Conservation (phyloP, 805 yeast genomes). For the Candida ulmi region DNA sequence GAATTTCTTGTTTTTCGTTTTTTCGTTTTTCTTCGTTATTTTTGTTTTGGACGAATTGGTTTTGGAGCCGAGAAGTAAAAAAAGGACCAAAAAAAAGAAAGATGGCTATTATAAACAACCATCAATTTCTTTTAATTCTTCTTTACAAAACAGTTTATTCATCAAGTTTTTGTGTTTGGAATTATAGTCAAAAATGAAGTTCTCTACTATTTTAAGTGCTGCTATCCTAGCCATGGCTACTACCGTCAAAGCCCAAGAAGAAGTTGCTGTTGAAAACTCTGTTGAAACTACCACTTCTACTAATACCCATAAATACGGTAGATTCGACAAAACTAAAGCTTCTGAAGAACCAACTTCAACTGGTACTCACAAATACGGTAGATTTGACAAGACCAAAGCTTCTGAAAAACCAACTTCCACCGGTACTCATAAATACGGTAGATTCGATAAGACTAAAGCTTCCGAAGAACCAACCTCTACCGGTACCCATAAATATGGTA, state of each 20-base stretch:
- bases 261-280: constrained; percentile 12
- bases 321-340: constrained; percentile 42
- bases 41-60: too few species aligned
- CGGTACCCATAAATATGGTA: constrained; percentile 55
- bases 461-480: constrained; percentile 29
- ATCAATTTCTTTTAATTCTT: not conserved
- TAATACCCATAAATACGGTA: constrained; percentile 54
- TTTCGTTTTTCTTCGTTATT: too few species aligned
- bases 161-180: not conserved
- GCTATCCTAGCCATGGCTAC: constrained; percentile 18
- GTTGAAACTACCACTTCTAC: constrained; percentile 24
- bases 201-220: constrained; percentile 15
- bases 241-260: constrained; percentile 17
- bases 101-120: too few species aligned
- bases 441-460: constrained; percentile 40
- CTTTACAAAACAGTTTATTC: too few species aligned
- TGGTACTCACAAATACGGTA: constrained; percentile 48
- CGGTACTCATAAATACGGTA: constrained; percentile 49
- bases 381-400: constrained; percentile 41
- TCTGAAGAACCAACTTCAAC: constrained; percentile 30
- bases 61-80: not conserved
- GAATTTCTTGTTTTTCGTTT: not conserved
- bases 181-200: constrained; percentile 22
- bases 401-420: constrained; percentile 29
- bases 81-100: not conserved